phyloP scores from a whole-genome alignment of 257 asterid species.

The Fraxinus pennsylvanica region DNA sequence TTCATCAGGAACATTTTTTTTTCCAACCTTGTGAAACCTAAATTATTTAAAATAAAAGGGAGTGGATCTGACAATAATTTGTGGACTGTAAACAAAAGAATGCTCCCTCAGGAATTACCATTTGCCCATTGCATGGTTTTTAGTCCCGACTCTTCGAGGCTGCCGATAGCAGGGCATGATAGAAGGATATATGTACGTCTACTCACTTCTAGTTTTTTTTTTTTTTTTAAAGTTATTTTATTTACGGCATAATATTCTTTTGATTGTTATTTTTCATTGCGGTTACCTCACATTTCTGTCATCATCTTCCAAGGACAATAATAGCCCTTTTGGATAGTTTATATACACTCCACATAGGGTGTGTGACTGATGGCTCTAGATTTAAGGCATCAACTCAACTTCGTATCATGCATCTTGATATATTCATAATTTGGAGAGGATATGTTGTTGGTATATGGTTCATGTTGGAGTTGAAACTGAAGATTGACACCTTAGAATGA shows the following conservation, averaged over 20 bases:
- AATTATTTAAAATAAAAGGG: conserved; percentile 69
- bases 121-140: conserved; percentile 83
- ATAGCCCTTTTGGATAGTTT: background rate
- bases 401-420: background rate
- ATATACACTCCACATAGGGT: background rate
- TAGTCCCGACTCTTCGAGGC: conserved; percentile 75
- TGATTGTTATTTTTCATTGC: background rate
- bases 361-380: background rate
- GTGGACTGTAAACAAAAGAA: conserved; percentile 70
- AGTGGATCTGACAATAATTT: conserved; percentile 46
- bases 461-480: background rate
- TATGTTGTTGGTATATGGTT: background rate
- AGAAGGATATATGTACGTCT: conserved; percentile 70
- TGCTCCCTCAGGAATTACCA: conserved; percentile 65
- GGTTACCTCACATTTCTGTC: background rate
- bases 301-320: background rate
- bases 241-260: background rate
- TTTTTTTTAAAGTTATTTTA: background rate
- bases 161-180: conserved; percentile 86
- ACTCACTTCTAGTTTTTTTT: background rate
- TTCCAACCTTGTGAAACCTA: conserved; percentile 77
- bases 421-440: background rate
- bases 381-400: background rate
- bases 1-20: conserved; percentile 70
- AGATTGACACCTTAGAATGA: background rate